A percentile compares a stretch with the other conserved stretches of the same genome.
These are phyloP conservation scores for Aschersonia sp. DNA, from an alignment of 2,329 filamentous ascomycete genomes.

Conservation along the genomic window DNA sequence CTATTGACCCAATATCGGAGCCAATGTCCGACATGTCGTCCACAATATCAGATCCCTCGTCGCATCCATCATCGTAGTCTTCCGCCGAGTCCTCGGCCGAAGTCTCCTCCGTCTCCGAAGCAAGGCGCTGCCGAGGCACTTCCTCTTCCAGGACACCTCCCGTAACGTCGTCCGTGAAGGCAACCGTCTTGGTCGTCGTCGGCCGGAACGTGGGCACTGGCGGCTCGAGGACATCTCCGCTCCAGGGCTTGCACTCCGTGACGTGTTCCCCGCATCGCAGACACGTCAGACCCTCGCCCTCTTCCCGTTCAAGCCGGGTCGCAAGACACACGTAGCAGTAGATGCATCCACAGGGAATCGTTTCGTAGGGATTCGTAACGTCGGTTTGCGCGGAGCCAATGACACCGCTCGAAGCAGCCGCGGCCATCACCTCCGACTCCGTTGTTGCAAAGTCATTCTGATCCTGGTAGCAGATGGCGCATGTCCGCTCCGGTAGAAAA, in stretches of 20 bases:
- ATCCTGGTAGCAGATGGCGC: constrained; percentile 92
- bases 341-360: constrained; percentile 74
- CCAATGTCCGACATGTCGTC: constrained; percentile 4
- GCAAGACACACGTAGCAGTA: constrained; percentile 97
- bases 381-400: constrained; percentile 83
- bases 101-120: constrained; percentile 6
- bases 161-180: constrained; percentile 42
- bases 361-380: constrained; percentile 90
- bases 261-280: constrained; percentile 74
- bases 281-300: constrained; percentile 88
- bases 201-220: constrained; percentile 25
- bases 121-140: constrained; percentile 1
- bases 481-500: constrained; percentile 85
- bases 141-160: constrained; percentile 18
- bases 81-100: constrained; percentile 6
- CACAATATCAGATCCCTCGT: constrained; percentile 2
- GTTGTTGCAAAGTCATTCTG: constrained; percentile 60
- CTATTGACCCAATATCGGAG: constrained; percentile 1
- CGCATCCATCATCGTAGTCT: constrained; percentile 5
- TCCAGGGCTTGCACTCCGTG: constrained; percentile 81
- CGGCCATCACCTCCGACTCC: constrained; percentile 63
- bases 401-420: constrained; percentile 58
- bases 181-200: constrained; percentile 39
- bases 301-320: constrained; percentile 76
- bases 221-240: constrained; percentile 66